phyloP scores from a whole-genome alignment of 2,329 filamentous ascomycete genomes.

The Phaeosphaeria sp. region DNA sequence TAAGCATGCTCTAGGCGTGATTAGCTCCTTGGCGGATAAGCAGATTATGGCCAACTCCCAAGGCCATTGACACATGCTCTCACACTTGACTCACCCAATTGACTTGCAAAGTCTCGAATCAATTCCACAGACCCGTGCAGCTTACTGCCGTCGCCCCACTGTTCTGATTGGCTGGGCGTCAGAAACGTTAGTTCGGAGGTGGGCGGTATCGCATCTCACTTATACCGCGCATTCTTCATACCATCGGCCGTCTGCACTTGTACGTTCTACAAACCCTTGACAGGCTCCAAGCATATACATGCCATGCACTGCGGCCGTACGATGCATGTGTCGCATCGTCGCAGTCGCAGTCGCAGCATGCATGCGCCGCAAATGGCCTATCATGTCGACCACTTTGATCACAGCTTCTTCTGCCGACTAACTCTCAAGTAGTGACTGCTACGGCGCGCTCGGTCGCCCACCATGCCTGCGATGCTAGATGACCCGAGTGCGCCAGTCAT shows the following conservation, averaged over 20 bases:
- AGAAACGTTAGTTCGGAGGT: not conserved
- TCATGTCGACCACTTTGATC: conserved; percentile 6
- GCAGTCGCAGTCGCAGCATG: not conserved
- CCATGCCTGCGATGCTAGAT: conserved; percentile 80
- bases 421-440: conserved; percentile 10
- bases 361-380: conserved; percentile 1
- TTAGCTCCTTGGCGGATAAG: not conserved
- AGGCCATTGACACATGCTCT: not conserved
- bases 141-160: not conserved
- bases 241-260: conserved; percentile 1
- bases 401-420: conserved; percentile 7
- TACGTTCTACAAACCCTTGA: conserved; percentile 7
- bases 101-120: not conserved
- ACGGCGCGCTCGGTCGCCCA: conserved; percentile 22
- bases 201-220: not conserved
- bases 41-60: not conserved
- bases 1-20: not conserved
- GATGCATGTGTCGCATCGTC: not conserved
- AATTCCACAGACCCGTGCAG: not conserved
- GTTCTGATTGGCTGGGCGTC: not conserved
- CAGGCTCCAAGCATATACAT: conserved; percentile 1
- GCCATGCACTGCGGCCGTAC: conserved; percentile 1
- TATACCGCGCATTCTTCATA: not conserved
- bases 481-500: conserved; percentile 75
- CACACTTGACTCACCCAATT: not conserved